These are phyloP conservation scores for Maudiozyma bulderi DNA, from an alignment of 805 yeast species.

Conservation along the genomic window DNA sequence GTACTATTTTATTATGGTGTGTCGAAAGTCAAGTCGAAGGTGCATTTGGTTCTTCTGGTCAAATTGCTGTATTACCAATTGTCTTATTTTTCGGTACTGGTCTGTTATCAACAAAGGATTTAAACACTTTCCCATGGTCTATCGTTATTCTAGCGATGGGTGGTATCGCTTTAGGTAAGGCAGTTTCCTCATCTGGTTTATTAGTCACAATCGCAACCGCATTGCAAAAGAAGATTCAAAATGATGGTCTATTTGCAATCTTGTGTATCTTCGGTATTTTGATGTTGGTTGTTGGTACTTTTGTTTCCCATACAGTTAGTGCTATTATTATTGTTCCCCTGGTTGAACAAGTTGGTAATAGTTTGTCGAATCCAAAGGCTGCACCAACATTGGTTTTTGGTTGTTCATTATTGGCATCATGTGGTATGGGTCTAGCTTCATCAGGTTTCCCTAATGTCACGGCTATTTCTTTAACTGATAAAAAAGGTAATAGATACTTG, in stretches of 20 bases:
- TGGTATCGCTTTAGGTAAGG: slow-evolving; percentile 88
- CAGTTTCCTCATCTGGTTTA: slow-evolving; percentile 85
- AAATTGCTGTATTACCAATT: slow-evolving; percentile 79
- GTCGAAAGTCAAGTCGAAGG: slow-evolving; percentile 62
- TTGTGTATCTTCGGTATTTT: slow-evolving; percentile 74
- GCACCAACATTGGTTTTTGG: slow-evolving; percentile 34
- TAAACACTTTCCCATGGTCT: slow-evolving; percentile 93
- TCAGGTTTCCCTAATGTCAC: slow-evolving; percentile 97
- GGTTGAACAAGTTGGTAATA: slow-evolving; percentile 76
- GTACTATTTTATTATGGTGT: slow-evolving; percentile 86
- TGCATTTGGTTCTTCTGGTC: slow-evolving; percentile 85
- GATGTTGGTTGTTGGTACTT: slow-evolving; percentile 81
- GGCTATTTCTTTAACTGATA: slow-evolving; percentile 89
- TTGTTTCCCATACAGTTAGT: slow-evolving; percentile 94
- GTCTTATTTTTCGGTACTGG: slow-evolving; percentile 87
- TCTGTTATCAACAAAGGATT: slow-evolving; percentile 69
- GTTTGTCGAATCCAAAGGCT: slow-evolving; percentile 65
- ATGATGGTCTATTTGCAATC: slow-evolving; percentile 58
- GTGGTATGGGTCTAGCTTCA: slow-evolving; percentile 96
- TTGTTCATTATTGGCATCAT: slow-evolving; percentile 63
- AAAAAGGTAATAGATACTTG: slow-evolving; percentile 76
- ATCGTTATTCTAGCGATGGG: slow-evolving; percentile 96
- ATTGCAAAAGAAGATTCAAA: slow-evolving; percentile 55
- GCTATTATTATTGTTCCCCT: slow-evolving; percentile 87
- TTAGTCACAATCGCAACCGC: slow-evolving; percentile 65